Conservation (phyloP, 768 basidiomycete species). For the Polyporus arcularius region DNA sequence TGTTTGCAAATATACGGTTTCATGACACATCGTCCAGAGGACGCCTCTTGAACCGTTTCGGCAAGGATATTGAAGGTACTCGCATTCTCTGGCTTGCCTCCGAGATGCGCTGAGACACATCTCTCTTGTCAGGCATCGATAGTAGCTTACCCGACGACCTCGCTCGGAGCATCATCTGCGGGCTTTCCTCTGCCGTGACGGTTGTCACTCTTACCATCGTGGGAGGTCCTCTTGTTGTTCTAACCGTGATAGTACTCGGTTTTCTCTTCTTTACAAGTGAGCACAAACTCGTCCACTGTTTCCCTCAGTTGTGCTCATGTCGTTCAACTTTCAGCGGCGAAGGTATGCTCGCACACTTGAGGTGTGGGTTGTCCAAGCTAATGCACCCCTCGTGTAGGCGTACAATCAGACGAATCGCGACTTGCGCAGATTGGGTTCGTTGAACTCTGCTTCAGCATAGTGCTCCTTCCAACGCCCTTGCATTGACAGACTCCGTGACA, state of each 20-base stretch:
- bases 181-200: slow-evolving; percentile 69
- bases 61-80: slow-evolving; percentile 83
- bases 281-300: slow-evolving; percentile 15
- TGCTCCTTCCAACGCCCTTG: neutral
- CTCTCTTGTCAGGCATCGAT: slow-evolving; percentile 48
- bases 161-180: slow-evolving; percentile 74
- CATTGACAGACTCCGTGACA: slow-evolving; percentile 39
- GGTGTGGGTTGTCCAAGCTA: slow-evolving; percentile 70
- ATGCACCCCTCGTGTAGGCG: slow-evolving; percentile 55
- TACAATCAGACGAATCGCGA: slow-evolving; percentile 88
- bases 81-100: too few relatives aligned
- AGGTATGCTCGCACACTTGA: slow-evolving; percentile 26
- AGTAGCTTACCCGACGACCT: slow-evolving; percentile 84
- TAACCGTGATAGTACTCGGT: slow-evolving; percentile 57
- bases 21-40: slow-evolving; percentile 91
- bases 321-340: slow-evolving; percentile 42
- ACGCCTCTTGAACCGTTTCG: slow-evolving; percentile 78
- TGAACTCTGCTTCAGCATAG: slow-evolving; percentile 19
- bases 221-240: slow-evolving; percentile 74
- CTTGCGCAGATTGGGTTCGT: slow-evolving; percentile 73
- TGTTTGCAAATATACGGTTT: slow-evolving; percentile 90
- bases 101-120: too few relatives aligned
- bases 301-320: slow-evolving; percentile 24
- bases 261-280: slow-evolving; percentile 71
- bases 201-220: slow-evolving; percentile 74